phyloP scores from a whole-genome alignment of 208 protist species.

The Leishmania braziliensis region DNA sequence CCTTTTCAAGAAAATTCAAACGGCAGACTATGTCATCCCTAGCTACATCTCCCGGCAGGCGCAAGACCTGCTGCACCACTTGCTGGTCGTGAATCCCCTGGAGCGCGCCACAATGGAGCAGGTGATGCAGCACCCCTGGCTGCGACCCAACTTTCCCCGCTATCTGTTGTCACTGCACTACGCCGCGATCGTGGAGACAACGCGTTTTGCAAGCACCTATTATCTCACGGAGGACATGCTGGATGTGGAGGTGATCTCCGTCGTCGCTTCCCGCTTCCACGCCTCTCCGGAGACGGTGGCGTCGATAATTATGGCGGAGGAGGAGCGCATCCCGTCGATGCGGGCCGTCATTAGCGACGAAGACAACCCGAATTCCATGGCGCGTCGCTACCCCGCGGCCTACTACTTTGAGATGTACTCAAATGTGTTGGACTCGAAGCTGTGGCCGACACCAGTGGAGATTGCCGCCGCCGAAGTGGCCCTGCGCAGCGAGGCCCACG shows the following conservation, averaged over 20 bases:
- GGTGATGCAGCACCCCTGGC: conserved; percentile 88
- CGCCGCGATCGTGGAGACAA: conserved; percentile 64
- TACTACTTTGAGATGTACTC: conserved; percentile 74
- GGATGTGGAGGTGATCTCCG: conserved; percentile 59
- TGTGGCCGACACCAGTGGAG: conserved; percentile 78
- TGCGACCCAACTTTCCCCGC: conserved; percentile 55
- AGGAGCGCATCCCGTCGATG: conserved; percentile 59
- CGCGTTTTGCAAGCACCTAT: conserved; percentile 51
- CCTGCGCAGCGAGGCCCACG: conserved; percentile 68
- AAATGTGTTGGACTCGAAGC: conserved; percentile 78
- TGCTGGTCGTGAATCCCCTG: conserved; percentile 81
- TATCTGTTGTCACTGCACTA: conserved; percentile 76
- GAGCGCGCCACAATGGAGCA: conserved; percentile 90
- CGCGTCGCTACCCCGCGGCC: conserved; percentile 59
- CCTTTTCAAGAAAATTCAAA: conserved; percentile 84
- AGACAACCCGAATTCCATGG: conserved; percentile 15
- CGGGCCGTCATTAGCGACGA: conserved; percentile 39
- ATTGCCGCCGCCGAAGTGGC: conserved; percentile 70
- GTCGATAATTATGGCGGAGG: conserved; percentile 55
- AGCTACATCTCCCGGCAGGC: conserved; percentile 45
- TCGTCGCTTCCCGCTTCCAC: conserved; percentile 62
- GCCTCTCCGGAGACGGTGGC: conserved; percentile 48
- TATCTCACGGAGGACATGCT: conserved; percentile 41
- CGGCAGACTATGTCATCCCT: conserved; percentile 62
- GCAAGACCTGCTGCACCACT: conserved; percentile 60